Evolutionary conservation across 2,329 filamentous ascomycete species (phyloP), one percentile per base, ranked within the genome.

Genomic region (Hypocreales sp.): DNA sequence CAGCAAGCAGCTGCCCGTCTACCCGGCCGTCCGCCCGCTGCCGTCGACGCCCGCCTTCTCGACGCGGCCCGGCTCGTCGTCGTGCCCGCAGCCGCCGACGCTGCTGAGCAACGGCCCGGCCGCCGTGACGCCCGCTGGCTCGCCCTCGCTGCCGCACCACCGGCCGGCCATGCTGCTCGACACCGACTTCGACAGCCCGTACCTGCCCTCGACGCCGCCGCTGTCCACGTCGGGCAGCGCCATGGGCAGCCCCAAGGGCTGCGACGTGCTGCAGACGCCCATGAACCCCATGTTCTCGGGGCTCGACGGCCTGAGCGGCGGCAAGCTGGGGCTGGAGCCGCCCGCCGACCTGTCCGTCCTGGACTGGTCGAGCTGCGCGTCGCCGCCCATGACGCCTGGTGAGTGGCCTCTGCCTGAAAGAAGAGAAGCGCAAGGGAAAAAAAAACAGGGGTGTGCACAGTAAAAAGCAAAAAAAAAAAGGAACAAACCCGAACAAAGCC

Each of bases 301-400:
- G 4, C 61, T 81, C 22, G 76, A 81, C 35, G 67, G 66, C 35
- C 64, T 74, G 32, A 69, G 55, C 31, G 67, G 50, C 26, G 59
- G 73, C 40, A 84, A 86, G 63, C 66, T 81, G 38, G 67, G 67
- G 16, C 72, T 77, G 37, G 76, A 87, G 14, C n/a, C n/a, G n/a
- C 67, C 75, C 41, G 67, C 71, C 13, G 81, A 90, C 56, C 73
- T 74, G 36, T 65, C 87, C 30, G 71, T 79, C 37, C 63, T 79
- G 37, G 79, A 87, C 42, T 92, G 82, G 78, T 64, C 77, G 31
- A 73, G 67, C 48, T 77, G 73, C 33, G 68, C 70, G 32, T 92
- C 86, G 18, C 84, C 86, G 27, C 82, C 83, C 15, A 72, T 92
- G 69, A 92, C 83, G 44, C 84, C 86, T 69, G 73, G 83, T 92